Evolutionary conservation across 352 stramenopile species (phyloP), one percentile per base, ranked within the genome.

Genomic region (Lagenidium sp.): DNA sequence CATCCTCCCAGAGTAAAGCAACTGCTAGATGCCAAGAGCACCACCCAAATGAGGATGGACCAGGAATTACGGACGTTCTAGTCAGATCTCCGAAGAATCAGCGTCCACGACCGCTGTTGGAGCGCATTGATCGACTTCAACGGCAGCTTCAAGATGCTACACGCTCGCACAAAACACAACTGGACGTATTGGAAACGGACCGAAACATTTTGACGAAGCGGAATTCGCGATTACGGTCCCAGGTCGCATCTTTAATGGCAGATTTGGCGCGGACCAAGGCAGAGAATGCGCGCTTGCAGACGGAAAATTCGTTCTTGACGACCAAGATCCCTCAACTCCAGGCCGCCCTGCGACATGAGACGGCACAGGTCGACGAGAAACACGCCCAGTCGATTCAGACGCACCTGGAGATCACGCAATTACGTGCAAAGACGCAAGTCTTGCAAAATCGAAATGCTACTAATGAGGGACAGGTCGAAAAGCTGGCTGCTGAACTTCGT

Each of bases 291-390:
- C 67, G 66, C 16, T 57, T 68, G 13, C 60, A 65, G 35, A 65
- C 57, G 1, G 68, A 77, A n/a, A 81, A 75, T 24, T 65, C 75
- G 29, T 36, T 81, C 10, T 81, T 75, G 23, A 57, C 68, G 6
- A 44, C 56, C 6, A 77, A 71, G 12, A 41, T 81, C 21, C 68
- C 65, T 3, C 50, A 53, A 19, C 44, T 81, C n/a, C 62, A 75
- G 29, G 54, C 62, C 0, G 68, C 76, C n/a, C 23, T 81, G 6
- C 44, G 64, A 18, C 26, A 73, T n/a, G 68, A 81, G 26, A 75
- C 62, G 0, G 63, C 49, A 1, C 65, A 71, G 16, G 56, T 63
- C 4, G 68, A 81, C 41, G 62, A 77, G 46, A 68, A 50, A 12
- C 55, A 72, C n/a, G 68, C 68, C 0, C 52, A 64, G 26, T 58